Evolutionary conservation across 2,329 filamentous ascomycete species (phyloP), one percentile per base, ranked within the genome.

Genomic region (Penicillium sp.): DNA sequence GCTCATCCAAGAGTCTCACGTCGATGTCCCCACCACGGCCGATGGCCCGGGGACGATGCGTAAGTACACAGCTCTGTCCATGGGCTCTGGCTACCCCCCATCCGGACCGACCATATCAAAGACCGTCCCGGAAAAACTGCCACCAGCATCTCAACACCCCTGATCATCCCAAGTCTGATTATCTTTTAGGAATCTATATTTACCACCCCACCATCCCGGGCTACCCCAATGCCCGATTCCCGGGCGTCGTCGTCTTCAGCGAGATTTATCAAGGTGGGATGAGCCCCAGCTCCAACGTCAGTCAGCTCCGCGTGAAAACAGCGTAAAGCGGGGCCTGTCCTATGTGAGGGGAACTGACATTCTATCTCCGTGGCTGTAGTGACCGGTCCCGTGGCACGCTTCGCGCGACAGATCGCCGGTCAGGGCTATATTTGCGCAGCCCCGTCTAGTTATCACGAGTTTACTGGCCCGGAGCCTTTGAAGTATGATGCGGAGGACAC

Each of bases 371-470:
- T 43, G 7, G 15, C 14, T 8, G 17, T 22, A 93, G 93, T 97
- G 17, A 96, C 93, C 59, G 93, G 93, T 1, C 93, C 93, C 1
- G 93, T 97, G 28, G 85, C 89, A 61, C 88, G 94, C 55, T 96
- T 97, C 71, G 92, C 91, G 54, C 88, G 93, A 61, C 92, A 96
- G 75, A 96, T 97, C 69, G 91, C 92, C 41, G 90, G 91, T 2
- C 91, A 96, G 66, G 94, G 93, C 70, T 97, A 96, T 81, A 96
- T 97, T 67, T 92, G 94, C 66, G 93, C 90, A 10, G 92, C 92
- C 0, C 92, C 92, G 0, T 95, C 90, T 38, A 93, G 89, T 35
- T 97, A 96, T 78, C 93, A 97, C 74, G 93, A 97, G 76, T 97
- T 97, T 78, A 91, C 88, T 1, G 90, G 90, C 4, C 91, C 92